A percentile compares a stretch with the other conserved stretches of the same genome.
phyloP scores from a whole-genome alignment of 192 early-diverging fungal species.

The Geosiphon pyriformis region DNA sequence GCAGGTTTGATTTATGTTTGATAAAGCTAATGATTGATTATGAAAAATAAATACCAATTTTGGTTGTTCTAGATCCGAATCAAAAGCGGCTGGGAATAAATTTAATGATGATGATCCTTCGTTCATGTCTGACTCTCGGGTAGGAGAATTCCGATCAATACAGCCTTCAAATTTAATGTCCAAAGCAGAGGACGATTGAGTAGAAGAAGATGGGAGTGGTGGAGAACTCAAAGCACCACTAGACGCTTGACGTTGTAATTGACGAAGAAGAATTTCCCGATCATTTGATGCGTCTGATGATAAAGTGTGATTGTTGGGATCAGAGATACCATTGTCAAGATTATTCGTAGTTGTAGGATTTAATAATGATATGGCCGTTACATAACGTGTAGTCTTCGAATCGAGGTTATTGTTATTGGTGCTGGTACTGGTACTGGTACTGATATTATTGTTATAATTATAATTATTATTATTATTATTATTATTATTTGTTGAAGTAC shows the following conservation, averaged over 20 bases:
- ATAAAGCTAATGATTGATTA: neutral
- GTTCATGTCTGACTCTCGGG: neutral
- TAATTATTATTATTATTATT: neutral
- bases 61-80: neutral
- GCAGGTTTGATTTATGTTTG: too few species aligned
- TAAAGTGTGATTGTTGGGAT: neutral
- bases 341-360: neutral
- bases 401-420: too few species aligned
- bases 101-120: neutral
- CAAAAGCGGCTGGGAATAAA: neutral
- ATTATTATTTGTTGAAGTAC: neutral
- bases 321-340: neutral
- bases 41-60: neutral
- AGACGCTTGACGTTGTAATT: neutral
- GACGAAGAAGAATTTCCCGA: neutral
- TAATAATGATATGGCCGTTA: too few species aligned
- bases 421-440: neutral
- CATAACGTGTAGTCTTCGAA: too few species aligned
- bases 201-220: neutral
- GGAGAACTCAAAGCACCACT: constrained; percentile 6
- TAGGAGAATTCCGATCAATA: constrained; percentile 2
- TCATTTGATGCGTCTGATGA: neutral
- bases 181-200: too few species aligned
- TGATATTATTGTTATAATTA: neutral
- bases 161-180: too few species aligned